Evolutionary conservation across 202 grass and related monocot species (phyloP), one percentile per base, ranked within the genome.

Genomic region (Schoenoplectus triqueter): DNA sequence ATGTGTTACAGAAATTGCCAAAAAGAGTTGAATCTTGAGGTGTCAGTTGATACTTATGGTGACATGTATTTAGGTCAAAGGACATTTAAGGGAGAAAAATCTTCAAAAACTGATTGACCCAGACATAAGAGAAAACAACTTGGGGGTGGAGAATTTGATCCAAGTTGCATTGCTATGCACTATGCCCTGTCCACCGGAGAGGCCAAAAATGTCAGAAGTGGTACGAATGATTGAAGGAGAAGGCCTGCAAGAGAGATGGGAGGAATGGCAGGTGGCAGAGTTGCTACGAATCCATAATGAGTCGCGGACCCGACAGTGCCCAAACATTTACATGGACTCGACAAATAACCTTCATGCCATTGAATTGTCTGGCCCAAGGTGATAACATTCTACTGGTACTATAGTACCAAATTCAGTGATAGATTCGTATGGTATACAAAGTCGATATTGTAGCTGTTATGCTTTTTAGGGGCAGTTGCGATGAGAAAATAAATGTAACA

Each of bases 231-330:
- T 98, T 45, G 95, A 98, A 88, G 92, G 92, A 15, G 89, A 93
- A 5, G 92, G 91, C 18, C 88, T 98, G 42, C 92, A 88, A 0
- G 95, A 93, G 85, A 89, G 92, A 22, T 98, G 95, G 95, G 91
- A 98, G 80, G 89, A 95, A 86, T 98, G 95, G 95, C 95, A 98
- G 86, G 92, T 89, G 74, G 92, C 90, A 85, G 95, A 98, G 89
- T 91, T 93, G 60, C 50, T 92, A n/a, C 91, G 87, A 80, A 85
- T 84, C 57, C 85, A 95, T 85, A 78, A 69, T 1, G 92, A 95
- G 63, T 56, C 78, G 52, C 60, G 19, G 1, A 91, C 88, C 6
- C 80, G 15, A 41, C 66, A 76, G 46, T 80, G 78, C 13, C 54
- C 62, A 8, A 84, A 90, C 4, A 93, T 91, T 88, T 86, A 88